Base-by-base conservation (phyloP, 2,329 filamentous ascomycete genomes). In the Alternaria longipes region DNA sequence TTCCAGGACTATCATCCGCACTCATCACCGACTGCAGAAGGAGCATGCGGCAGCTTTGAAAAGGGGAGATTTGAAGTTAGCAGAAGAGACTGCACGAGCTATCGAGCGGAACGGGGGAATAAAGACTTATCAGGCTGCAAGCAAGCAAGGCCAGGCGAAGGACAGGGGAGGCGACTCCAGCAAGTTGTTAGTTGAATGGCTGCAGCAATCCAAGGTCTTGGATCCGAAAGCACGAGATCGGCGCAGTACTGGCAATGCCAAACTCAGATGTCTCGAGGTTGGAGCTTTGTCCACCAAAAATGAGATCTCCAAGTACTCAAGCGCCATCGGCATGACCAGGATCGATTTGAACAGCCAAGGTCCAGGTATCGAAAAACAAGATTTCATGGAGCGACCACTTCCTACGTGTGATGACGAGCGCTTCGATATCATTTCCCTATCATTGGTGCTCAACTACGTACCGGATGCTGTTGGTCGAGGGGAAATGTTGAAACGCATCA, bases 271-370 rank as follows among this genome's bases (percentile, higher is more conserved):
- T 81, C 87, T 99, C 7, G 95, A 99, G 79, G 89, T 99, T 51
- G 95, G 95, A 8, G 91, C 94, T 1, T 82, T 99, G 54, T 96
- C 92, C 68, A 91, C 89, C 3, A 85, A 86, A 40, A 99, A 99
- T 77, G 91, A 90, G 14, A 97, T 93, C 78, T 94, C 93, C 0
- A 87, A 83, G 62, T 91, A 70, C 42, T 67, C 90, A 63, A 84
- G 84, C 7, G 75, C 86, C 44, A 91, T 98, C 70, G 83, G 91
- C 36, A 88, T 97, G 70, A 86, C 89, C 63, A 87, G 93, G 65
- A 97, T 99, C 76, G 95, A 99, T 75, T 82, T 99, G 57, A 91
- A 96, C 79, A 95, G 93, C 61, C 93, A 97, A 74, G 90, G 89
- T 47, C 84, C 90, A 1, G 89, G 88, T 0, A 99, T 99, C 67